phyloP scores from a whole-genome alignment of 805 yeast species.

The Candida dendrica region DNA sequence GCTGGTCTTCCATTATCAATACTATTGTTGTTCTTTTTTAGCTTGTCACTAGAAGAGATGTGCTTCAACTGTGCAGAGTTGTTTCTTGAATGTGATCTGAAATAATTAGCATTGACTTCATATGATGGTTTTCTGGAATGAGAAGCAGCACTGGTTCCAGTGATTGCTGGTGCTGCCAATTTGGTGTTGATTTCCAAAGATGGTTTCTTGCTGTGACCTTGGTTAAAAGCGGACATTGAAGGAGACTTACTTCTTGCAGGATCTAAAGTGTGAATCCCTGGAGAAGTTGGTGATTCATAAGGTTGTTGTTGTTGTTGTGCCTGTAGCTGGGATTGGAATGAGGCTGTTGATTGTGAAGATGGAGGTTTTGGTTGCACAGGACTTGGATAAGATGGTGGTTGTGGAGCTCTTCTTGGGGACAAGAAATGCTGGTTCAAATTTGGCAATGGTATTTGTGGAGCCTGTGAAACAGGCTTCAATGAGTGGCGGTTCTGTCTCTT shows the following conservation, averaged over 20 bases:
- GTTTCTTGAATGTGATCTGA: conserved; percentile 9
- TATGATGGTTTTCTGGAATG: conserved; percentile 23
- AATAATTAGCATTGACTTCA: conserved; percentile 9
- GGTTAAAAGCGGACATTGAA: too few species aligned
- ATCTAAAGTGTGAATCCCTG: not conserved
- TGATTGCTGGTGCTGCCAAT: not conserved
- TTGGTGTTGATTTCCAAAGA: not conserved
- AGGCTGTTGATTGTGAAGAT: conserved; percentile 6
- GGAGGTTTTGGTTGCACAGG: conserved; percentile 25
- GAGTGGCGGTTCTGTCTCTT: conserved; percentile 1
- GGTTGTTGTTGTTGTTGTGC: not conserved
- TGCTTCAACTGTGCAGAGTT: conserved; percentile 13
- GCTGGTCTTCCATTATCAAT: conserved; percentile 30
- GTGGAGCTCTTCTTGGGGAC: conserved; percentile 71
- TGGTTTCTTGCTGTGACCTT: not conserved
- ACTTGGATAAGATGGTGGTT: conserved; percentile 49
- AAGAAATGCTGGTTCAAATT: conserved; percentile 30
- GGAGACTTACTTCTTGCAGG: not conserved
- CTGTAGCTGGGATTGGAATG: not conserved
- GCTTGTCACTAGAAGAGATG: conserved; percentile 24
- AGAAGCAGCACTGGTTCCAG: not conserved
- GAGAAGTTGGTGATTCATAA: too few species aligned
- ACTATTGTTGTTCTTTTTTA: conserved; percentile 15
- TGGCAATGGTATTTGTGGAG: conserved; percentile 18
- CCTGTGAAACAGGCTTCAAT: conserved; percentile 10